Base-by-base conservation (phyloP, 176 grass and related monocot species). In the Elaeis guineensis region DNA sequence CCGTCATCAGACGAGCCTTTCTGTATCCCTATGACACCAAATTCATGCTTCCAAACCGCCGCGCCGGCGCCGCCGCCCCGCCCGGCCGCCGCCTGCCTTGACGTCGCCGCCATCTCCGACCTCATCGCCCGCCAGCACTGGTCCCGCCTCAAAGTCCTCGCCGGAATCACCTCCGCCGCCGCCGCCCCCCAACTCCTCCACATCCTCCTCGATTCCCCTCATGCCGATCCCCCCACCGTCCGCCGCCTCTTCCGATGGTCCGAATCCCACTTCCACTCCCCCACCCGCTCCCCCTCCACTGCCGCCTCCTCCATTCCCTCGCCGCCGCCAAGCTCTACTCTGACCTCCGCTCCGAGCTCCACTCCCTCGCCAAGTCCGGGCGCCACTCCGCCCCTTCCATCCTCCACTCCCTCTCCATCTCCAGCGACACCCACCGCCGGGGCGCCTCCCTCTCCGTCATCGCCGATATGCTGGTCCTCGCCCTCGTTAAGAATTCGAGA, bases 271-370 rank as follows among this genome's bases (percentile, higher is more conserved):
- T 81, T 81, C 86, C 67, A 59, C 65, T 52, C 61, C 25, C 86
- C 58, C 83, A 87, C 12, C 79, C 83, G 11, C 86, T 90, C 52
- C 67, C 0, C 6, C 80, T 87, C 68, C 86, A 87, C 72, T 85
- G 63, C 52, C 72, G 82, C 17, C 90, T 95, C 74, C 74, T 95
- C 18, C 66, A 85, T 71, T 72, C 76, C 57, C 90, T 95, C 67
- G 77, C 59, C 28, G 71, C 81, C 22, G 22, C 35, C 60, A 72
- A 82, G 19, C 72, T 72, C 64, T 54, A 86, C 67, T 56, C 77
- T 18, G 60, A 75, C 22, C 79, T 95, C 51, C 83, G 86, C 69
- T 90, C 86, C 58, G 90, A 90, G 67, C 74, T 95, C 57, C 83
- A 87, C 30, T 19, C 21, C 58, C 74, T 95, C 60, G 71, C 83